Evolutionary conservation across 352 stramenopile genomes (phyloP).

Genomic region (Phytopythium oedochilum): DNA sequence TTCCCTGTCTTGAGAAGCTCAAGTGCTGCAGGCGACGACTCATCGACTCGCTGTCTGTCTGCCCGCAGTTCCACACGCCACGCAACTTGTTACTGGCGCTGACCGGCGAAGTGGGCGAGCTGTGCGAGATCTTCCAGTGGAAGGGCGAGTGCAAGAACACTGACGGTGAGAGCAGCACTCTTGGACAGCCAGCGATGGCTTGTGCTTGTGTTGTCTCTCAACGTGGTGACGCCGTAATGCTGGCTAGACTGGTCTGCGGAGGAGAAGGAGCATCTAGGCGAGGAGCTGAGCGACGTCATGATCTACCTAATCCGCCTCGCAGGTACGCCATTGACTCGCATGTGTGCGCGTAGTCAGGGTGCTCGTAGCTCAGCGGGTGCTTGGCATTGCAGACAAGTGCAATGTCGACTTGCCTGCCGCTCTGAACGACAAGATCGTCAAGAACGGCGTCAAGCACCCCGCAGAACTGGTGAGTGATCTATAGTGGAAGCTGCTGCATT

Average conservation of each 20-base stretch:
- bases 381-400: conserved; percentile 45
- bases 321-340: conserved; percentile 9
- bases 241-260: conserved; percentile 40
- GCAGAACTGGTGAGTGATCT: neutral
- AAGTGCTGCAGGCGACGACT: neutral
- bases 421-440: conserved; percentile 86
- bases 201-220: too few species aligned
- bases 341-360: neutral
- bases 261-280: conserved; percentile 79
- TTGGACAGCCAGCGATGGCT: too few species aligned
- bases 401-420: conserved; percentile 73
- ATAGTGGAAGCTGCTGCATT: too few species aligned
- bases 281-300: conserved; percentile 93
- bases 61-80: conserved; percentile 29
- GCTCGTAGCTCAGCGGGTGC: too few species aligned
- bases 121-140: conserved; percentile 91
- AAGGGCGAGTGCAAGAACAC: conserved; percentile 67
- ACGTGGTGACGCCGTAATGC: too few species aligned
- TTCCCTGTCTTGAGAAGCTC: too few species aligned
- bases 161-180: neutral
- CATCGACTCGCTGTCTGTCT: neutral
- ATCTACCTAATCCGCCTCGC: conserved; percentile 91
- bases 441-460: conserved; percentile 70
- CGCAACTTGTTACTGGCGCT: conserved; percentile 91
- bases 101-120: conserved; percentile 91